Base-by-base conservation (phyloP, 169 alveolate genomes). In the Cryptosporidium muris region DNA sequence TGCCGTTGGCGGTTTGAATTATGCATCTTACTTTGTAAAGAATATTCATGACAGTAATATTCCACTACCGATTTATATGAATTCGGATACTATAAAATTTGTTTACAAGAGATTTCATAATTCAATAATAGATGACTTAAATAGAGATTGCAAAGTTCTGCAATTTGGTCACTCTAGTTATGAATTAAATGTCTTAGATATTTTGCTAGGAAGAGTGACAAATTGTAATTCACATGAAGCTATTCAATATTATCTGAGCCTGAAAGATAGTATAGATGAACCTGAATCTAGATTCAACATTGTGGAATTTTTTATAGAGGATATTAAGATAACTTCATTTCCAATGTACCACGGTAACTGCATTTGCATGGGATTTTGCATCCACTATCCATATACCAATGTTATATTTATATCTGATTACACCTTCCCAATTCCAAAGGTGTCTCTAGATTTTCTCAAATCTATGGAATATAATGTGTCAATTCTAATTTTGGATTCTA, bases 1-100 rank as follows among this genome's bases (percentile, higher is more conserved):
- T 58, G 92, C 92, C 3, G 80, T 89, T n/a, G 92, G 89, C 6
- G 92, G 92, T 45, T 49, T 89, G 9, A 62, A 38, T 58, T 74
- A 54, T 14, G 49, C 42, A 60, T 49, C 43, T 3, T n/a, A 58
- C 16, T 56, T 74, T 60, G 45, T 4, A 14, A 54, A 64, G 9
- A 62, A 62, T 40, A 25, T 0, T 25, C 25, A 25, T 25, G 34
- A 42, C 11, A n/a, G 58, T 25, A 54, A 54, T 45, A 9, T 38
- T n/a, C 9, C 43, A 37, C 25, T 74, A 14, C 85, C 85, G 34
- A 74, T 74, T 36, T 74, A 74, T 60, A 16, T 74, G 34, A 74
- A 74, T 74, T 12, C 49, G 5, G 85, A 74, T 58, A 74, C 85
- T 2, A 38, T 74, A n/a, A 38, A 16, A 11, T 34, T 56, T 7